These are phyloP conservation scores for Agroathelia rolfsii DNA, from an alignment of 1,284 basidiomycete genomes.

Conservation along the genomic window DNA sequence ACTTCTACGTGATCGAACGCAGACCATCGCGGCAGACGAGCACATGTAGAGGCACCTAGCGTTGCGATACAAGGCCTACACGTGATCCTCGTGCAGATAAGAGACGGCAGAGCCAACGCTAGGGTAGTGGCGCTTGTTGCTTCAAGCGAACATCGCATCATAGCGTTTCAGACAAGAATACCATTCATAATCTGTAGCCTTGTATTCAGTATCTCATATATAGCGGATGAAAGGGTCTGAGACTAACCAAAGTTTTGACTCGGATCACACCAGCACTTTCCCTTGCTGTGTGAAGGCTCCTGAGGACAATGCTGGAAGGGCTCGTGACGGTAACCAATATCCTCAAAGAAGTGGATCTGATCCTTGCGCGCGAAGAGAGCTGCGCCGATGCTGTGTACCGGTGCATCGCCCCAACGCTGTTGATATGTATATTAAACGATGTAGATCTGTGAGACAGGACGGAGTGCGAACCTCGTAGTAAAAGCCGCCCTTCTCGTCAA, in stretches of 20 bases:
- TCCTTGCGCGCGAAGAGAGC: conserved; percentile 52
- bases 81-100: conserved; percentile 2
- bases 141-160: conserved; percentile 57
- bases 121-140: too few relatives aligned
- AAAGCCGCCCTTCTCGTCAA: conserved; percentile 62
- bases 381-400: conserved; percentile 62
- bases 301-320: conserved; percentile 78
- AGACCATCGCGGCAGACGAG: too few relatives aligned
- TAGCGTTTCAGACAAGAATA: conserved; percentile 73
- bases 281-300: conserved; percentile 41
- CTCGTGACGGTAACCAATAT: conserved; percentile 59
- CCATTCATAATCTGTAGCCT: conserved; percentile 56
- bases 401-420: conserved; percentile 64
- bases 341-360: conserved; percentile 64
- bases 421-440: not conserved
- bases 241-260: conserved; percentile 53
- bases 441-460: conserved; percentile 3
- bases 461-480: conserved; percentile 55
- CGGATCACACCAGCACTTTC: conserved; percentile 61
- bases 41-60: too few relatives aligned
- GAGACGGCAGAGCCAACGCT: conserved; percentile 1
- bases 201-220: not conserved
- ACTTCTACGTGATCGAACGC: too few relatives aligned
- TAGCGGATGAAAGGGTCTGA: conserved; percentile 1
- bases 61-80: too few relatives aligned